Evolutionary conservation across 2,329 filamentous ascomycete genomes (phyloP), one percentile per base, ranked within the genome.

Genomic region (Pseudocercospora vitis): DNA sequence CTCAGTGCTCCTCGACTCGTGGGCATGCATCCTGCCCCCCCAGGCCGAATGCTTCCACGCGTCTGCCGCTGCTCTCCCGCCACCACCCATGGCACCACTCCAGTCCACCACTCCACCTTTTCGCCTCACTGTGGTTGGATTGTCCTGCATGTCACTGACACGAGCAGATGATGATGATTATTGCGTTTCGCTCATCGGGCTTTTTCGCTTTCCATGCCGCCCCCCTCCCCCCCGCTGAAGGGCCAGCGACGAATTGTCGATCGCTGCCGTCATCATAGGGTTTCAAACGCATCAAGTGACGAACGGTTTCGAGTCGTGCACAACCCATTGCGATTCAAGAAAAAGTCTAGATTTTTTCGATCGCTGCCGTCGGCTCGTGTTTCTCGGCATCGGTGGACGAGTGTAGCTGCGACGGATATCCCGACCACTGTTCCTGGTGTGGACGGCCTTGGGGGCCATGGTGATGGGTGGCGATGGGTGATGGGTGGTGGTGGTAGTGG

Each of bases 111-210:
- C n/a, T n/a, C n/a, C n/a, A n/a, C n/a, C n/a, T n/a, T n/a, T 42
- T 21, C 37, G 37, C 37, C 37, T 42, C 19, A 16, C 37, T 42
- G 18, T 42, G 19, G 37, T 42, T 42, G 37, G 37, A 42, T 42
- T 7, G 1, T 26, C n/a, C 19, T 42, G 37, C 37, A 42, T 24
- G 37, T 42, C 8, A 42, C 37, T 42, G 19, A 42, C 37, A 42
- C 37, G 37, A 42, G 19, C 37, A 42, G 19, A 42, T 42, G 14
- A 1, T 7, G 9, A 42, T n/a, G 19, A 4, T 42, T 5, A 42
- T 26, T 42, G 37, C n/a, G n/a, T n/a, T n/a, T n/a, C n/a, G 35
- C 3, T 14, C 11, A 12, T 7, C 19, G 11, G 19, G 18, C 4
- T 12, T 5, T n/a, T 42, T 21, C 14, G 21, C 19, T 42, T n/a